Evolutionary conservation across 1,139 yeast species (phyloP), one percentile per base, ranked within the genome.

Genomic region (Candida frijolesensis): DNA sequence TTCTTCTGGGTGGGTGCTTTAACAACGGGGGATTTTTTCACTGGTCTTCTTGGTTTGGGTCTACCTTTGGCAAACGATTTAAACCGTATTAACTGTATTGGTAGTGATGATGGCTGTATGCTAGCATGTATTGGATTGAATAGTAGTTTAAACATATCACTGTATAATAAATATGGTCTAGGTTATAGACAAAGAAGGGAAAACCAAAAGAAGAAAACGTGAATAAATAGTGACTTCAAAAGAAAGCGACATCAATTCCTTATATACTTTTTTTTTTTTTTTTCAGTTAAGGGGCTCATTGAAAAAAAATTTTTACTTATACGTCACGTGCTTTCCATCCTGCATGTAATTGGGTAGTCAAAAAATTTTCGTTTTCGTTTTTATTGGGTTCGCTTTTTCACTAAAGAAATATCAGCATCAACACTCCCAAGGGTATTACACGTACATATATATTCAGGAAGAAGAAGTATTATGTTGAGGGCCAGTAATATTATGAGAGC

Each of bases 71-170:
- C 25, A 7, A 25, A 25, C 8, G 45, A 43, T 43, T 43, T 43
- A 25, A 34, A 43, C 45, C 45, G 14, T 35, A 34, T n/a, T 14
- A 43, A 34, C 38, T 16, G 40, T 43, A 15, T 39, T 42, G 33
- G 39, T 11, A 19, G 12, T 22, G 29, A 7, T 18, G 25, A 35
- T 35, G 39, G 8, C 39, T 29, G 22, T 35, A 43, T 33, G 9
- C n/a, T 32, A 19, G 5, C 32, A 34, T 25, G 25, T 22, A 7
- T 34, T 14, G 37, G 39, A 34, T 35, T 35, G 16, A 32, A 16
- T 32, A 43, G 40, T 34, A 43, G n/a, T 34, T n/a, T 34, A 14
- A 43, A 34, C 45, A 43, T 41, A 11, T 12, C 16, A 35, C 16
- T 30, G 6, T 6, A 14, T 15, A 8, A 3, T 19, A 3, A 19